Evolutionary conservation across 2,329 filamentous ascomycete species (phyloP), one percentile per base, ranked within the genome.

Genomic region (Acrocalymma vagum): DNA sequence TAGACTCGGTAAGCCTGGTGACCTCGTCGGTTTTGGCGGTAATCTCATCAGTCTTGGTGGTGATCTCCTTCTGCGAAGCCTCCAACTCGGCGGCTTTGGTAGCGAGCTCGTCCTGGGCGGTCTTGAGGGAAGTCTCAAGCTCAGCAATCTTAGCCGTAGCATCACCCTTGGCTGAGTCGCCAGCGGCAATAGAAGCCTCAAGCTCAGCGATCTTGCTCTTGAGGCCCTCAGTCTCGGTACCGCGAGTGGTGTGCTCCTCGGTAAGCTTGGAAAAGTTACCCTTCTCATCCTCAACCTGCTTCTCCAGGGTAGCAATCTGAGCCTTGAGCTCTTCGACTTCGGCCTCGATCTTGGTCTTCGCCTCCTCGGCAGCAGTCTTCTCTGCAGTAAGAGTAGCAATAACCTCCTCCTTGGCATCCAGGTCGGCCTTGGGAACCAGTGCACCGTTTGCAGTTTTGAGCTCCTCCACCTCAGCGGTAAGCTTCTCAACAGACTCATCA

Each of bases 171-270:
- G 47, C 42, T n/a, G 30, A 35, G 11, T 45, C 48, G 7, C 48
- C 46, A 5, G 50, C 45, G 25, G 40, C 38, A 15, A 48, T 31
- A 16, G 60, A 50, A 5, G 51, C 41, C 25, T 63, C 55, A n/a
- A 65, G 53, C 39, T 65, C 56, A 18, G 55, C 42, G 18, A 62
- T 58, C 46, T 57, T 61, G 36, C 43, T 51, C 29, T 51, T 47
- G 16, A 59, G 55, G 14, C 42, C 52, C 20, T 62, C 58, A 23
- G 49, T 50, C 11, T 51, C 52, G 18, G 40, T 16, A 27, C 51
- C 48, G 23, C 53, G 51, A 21, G 47, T 50, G 29, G 50, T 44
- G 39, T 52, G 43, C 31, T 57, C 56, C 15, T 55, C 42, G 15
- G 48, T 42, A 13, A 57, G 47, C 42, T 51, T 58, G 44, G 40